A percentile compares a stretch with the other conserved stretches of the same genome.
phyloP scores from a whole-genome alignment of 345 rosid species.

The Combretum micranthum region DNA sequence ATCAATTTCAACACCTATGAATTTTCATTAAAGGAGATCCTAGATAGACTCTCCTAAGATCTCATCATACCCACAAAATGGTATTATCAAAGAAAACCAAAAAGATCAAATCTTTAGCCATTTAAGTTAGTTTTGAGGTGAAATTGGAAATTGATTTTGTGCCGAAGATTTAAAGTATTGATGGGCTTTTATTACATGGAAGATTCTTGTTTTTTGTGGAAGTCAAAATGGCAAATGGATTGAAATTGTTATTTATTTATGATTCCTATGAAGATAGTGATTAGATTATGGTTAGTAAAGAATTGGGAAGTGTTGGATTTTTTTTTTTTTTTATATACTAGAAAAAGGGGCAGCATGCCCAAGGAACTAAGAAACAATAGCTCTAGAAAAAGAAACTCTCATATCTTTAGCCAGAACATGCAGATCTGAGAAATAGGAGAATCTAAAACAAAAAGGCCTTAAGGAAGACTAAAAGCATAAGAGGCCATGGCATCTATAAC shows the following conservation, averaged over 20 bases:
- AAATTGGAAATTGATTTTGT: conserved; percentile 8
- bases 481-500: too few species aligned
- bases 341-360: too few species aligned
- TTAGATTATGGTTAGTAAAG: not conserved
- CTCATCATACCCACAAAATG: conserved; percentile 26
- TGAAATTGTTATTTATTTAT: not conserved
- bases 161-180: not conserved
- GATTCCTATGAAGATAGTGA: not conserved
- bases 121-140: conserved; percentile 25
- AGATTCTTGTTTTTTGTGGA: not conserved
- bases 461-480: too few species aligned
- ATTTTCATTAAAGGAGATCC: too few species aligned
- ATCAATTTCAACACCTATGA: too few species aligned
- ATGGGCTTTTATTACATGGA: not conserved
- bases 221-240: conserved; percentile 2
- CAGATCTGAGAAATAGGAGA: too few species aligned
- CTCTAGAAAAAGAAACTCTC: too few species aligned
- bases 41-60: conserved; percentile 40
- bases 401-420: too few species aligned
- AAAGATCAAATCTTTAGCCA: conserved; percentile 28
- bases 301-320: not conserved
- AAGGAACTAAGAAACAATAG: too few species aligned
- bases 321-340: too few species aligned
- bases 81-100: conserved; percentile 1
- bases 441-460: too few species aligned